Percentiles rank a stretch among this genome's conserved stretches.
Conservation (phyloP, 2,329 filamentous ascomycete species). For the Colletotrichum lini region DNA sequence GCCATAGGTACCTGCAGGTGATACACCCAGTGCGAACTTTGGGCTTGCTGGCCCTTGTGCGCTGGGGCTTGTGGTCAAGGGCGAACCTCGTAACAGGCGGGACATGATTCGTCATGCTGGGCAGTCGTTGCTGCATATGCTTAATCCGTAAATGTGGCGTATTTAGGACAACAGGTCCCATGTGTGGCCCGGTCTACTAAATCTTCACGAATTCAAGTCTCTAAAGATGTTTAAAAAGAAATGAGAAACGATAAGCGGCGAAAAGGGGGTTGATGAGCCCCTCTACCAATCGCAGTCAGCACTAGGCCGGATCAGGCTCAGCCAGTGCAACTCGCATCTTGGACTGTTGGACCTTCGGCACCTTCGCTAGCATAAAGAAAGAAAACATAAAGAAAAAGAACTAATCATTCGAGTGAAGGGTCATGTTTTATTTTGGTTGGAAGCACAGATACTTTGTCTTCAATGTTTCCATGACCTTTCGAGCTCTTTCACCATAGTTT, state of each 20-base stretch:
- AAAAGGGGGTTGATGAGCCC: not conserved
- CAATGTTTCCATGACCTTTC: too few species aligned
- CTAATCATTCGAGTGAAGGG: too few species aligned
- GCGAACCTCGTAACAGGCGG: not conserved
- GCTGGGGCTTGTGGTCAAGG: not conserved
- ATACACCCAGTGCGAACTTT: constrained; percentile 22
- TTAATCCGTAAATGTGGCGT: not conserved
- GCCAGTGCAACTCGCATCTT: too few species aligned
- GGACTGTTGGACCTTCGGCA: not conserved
- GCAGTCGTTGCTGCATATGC: not conserved
- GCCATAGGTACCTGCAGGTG: constrained; percentile 32
- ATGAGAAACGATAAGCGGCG: not conserved
- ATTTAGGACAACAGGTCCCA: not conserved
- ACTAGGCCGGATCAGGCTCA: not conserved
- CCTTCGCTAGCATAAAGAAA: too few species aligned
- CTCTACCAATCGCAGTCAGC: not conserved
- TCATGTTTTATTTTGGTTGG: too few species aligned
- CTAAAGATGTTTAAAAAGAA: not conserved
- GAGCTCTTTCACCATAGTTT: too few species aligned
- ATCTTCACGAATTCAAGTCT: not conserved
- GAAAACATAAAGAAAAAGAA: too few species aligned
- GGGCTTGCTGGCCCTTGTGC: constrained; percentile 17
- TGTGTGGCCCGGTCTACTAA: not conserved
- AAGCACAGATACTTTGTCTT: too few species aligned
- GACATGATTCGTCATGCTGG: not conserved